Conservation (phyloP, 2,329 filamentous ascomycete species). For the Epichloe aotearoae region DNA sequence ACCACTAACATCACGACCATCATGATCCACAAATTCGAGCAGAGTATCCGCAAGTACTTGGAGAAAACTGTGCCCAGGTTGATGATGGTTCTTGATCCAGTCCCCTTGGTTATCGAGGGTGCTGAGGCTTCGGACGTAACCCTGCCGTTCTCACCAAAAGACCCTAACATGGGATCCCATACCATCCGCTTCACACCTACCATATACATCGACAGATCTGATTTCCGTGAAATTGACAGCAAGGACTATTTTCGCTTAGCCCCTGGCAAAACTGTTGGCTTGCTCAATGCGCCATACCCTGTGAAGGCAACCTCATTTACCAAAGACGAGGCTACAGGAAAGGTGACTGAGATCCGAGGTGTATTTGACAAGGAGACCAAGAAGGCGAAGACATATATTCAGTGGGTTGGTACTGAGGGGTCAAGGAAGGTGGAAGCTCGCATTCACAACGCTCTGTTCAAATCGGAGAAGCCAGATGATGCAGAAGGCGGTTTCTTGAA, state of each 20-base stretch:
- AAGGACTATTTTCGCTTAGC: conserved; percentile 71
- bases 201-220: conserved; percentile 73
- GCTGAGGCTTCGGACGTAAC: conserved; percentile 49
- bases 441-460: conserved; percentile 73
- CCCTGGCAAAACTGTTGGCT: conserved; percentile 62
- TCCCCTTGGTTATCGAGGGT: conserved; percentile 72
- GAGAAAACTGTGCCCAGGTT: conserved; percentile 79
- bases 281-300: conserved; percentile 58
- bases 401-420: conserved; percentile 66
- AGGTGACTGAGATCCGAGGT: conserved; percentile 51
- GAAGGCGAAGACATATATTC: conserved; percentile 71
- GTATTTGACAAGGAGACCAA: conserved; percentile 56
- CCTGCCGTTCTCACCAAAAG: conserved; percentile 73
- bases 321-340: conserved; percentile 50
- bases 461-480: conserved; percentile 67
- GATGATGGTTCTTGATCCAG: conserved; percentile 78
- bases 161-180: conserved; percentile 51
- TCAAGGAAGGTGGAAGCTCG: conserved; percentile 60
- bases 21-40: conserved; percentile 70
- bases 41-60: conserved; percentile 72
- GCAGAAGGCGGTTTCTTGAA: conserved; percentile 69
- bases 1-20: conserved; percentile 73
- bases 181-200: conserved; percentile 55
- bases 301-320: conserved; percentile 58
- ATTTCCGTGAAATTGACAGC: conserved; percentile 64